Evolutionary conservation across 805 yeast genomes (phyloP), one percentile per base, ranked within the genome.

Genomic region (Candida orba): DNA sequence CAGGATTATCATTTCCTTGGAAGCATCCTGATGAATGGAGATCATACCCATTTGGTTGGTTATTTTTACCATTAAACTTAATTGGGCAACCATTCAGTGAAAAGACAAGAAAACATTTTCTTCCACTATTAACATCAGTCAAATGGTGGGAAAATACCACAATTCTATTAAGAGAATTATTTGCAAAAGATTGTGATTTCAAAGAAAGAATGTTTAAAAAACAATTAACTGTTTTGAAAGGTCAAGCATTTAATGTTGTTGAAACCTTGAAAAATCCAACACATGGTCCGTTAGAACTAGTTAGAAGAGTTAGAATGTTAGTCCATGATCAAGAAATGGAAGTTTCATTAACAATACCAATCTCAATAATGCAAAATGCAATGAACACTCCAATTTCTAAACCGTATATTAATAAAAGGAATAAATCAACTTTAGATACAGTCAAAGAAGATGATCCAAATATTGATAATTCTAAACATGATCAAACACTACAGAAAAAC

Each of bases 11-110:
- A 0, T 82, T 79, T 52, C 90, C 91, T 6, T 83, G 88, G 88
- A 82, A 83, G 53, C 87, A 81, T 50, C 90, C 90, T 0, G 85
- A 83, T 59, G 88, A 81, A 54, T 81, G 89, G 87, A 63, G 90
- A 43, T 79, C 86, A 1, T 83, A 79, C 52, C 90, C 90, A 0
- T 83, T 73, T 62, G 90, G 90, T 0, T 83, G 91, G 91, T 62
- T 83, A 23, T 81, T 78, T 52, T 60, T 83, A 30, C 90, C 90
- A 1, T 60, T 74, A 12, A 67, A 76, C 10, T 57, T 83, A 6
- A 77, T 83, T 40, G 86, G 86, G 0, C 81, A 75, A 46, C 88
- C 88, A 4, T 82, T 83, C 52, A 71, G 82, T 4, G 64, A 63
- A 25, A 63, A 62, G 29, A 76, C 87, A 1, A 62, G 84, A 43